A percentile compares a stretch with the other conserved stretches of the same genome.
These are phyloP conservation scores for Pseudopyrenochaeta lycopersici DNA, from an alignment of 2,329 filamentous ascomycete species.

Conservation along the genomic window DNA sequence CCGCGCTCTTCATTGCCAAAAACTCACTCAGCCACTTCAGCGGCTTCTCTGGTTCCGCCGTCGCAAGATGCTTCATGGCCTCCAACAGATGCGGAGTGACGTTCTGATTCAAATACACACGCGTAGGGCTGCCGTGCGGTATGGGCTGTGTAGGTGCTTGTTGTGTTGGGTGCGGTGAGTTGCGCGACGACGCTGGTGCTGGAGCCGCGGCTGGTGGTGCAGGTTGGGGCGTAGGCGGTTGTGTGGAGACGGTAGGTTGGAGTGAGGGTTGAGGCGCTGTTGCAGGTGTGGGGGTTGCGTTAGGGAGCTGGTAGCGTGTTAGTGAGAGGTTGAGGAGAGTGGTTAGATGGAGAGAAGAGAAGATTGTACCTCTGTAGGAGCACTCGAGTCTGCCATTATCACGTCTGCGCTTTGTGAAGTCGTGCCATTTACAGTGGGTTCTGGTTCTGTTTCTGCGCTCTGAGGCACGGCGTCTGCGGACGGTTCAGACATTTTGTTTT, in stretches of 20 bases:
- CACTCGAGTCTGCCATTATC: constrained; percentile 38
- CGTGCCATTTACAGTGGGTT: constrained; percentile 28
- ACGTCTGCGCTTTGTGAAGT: constrained; percentile 30
- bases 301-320: not conserved
- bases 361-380: constrained; percentile 12
- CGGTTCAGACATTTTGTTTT: constrained; percentile 25
- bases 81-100: constrained; percentile 61
- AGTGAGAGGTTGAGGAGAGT: not conserved
- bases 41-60: constrained; percentile 62
- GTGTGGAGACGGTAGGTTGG: constrained; percentile 5
- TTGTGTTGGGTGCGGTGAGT: constrained; percentile 44
- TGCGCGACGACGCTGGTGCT: constrained; percentile 39
- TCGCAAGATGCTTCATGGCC: constrained; percentile 61
- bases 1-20: constrained; percentile 56
- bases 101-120: constrained; percentile 60
- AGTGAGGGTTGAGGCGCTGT: constrained; percentile 6
- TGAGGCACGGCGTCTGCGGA: constrained; percentile 22
- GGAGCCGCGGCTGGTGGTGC: constrained; percentile 19
- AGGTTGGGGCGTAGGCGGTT: constrained; percentile 15
- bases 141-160: constrained; percentile 49
- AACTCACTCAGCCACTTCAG: constrained; percentile 60
- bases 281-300: constrained; percentile 17
- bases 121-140: constrained; percentile 58
- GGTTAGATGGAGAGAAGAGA: not conserved
- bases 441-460: constrained; percentile 23